phyloP scores from a whole-genome alignment of 257 asterid genomes.

The Solanum verrucosum region DNA sequence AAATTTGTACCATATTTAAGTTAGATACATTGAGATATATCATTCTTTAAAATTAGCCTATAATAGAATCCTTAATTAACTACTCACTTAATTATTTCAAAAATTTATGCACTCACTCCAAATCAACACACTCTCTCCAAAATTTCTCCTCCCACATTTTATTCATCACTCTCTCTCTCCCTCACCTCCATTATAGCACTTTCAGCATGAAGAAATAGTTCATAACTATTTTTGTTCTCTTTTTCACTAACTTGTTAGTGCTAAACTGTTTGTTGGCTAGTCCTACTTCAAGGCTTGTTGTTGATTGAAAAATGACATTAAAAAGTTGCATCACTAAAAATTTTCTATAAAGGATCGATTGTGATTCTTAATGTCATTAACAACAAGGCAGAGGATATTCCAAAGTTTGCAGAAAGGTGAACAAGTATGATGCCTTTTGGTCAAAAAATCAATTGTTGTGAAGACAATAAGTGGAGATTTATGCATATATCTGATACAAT shows the following conservation, averaged over 20 bases:
- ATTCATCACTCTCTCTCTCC: neutral
- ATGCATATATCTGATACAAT: too few species aligned
- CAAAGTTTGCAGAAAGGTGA: neutral
- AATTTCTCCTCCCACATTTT: neutral
- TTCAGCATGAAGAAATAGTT: neutral
- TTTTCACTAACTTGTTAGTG: neutral
- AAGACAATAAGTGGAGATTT: neutral
- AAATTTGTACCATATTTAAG: neutral
- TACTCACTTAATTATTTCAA: neutral
- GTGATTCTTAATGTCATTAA: neutral
- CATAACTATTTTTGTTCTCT: neutral
- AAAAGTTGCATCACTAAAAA: too few species aligned
- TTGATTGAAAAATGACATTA: too few species aligned
- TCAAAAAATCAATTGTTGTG: too few species aligned
- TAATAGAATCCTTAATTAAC: neutral
- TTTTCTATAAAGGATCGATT: neutral
- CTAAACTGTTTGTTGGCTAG: neutral
- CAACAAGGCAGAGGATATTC: neutral
- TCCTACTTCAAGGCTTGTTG: neutral
- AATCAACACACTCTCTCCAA: neutral
- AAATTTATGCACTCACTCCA: neutral
- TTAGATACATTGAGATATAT: neutral
- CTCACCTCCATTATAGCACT: neutral
- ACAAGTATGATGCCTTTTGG: neutral
- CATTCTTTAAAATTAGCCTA: too few species aligned